Evolutionary conservation across 2,329 filamentous ascomycete genomes (phyloP).

Genomic region (Talaromyces sp.): DNA sequence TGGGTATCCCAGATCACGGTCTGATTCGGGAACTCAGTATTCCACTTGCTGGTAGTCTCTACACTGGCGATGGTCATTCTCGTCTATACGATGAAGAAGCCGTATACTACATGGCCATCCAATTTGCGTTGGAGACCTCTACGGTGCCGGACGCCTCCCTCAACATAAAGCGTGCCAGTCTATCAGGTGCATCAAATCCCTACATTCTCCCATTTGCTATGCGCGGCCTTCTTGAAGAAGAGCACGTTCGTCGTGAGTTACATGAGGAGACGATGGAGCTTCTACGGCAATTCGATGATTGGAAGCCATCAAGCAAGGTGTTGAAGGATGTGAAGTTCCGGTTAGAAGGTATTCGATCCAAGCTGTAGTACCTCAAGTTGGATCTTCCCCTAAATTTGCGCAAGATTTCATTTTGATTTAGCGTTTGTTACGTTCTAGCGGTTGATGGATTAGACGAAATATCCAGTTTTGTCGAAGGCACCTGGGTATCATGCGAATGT

Average conservation of each 20-base stretch:
- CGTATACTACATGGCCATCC: slow-evolving; percentile 78
- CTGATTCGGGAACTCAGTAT: slow-evolving; percentile 86
- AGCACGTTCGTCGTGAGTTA: slow-evolving; percentile 81
- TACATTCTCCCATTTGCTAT: slow-evolving; percentile 95
- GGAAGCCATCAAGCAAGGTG: slow-evolving; percentile 87
- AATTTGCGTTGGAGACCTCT: slow-evolving; percentile 74
- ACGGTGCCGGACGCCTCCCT: slow-evolving; percentile 52
- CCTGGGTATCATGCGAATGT: not conserved
- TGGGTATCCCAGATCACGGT: slow-evolving; percentile 90
- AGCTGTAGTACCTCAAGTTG: slow-evolving; percentile 54
- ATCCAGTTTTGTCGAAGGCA: not conserved
- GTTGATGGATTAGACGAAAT: slow-evolving; percentile 4
- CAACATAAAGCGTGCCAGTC: slow-evolving; percentile 54
- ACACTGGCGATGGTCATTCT: slow-evolving; percentile 90
- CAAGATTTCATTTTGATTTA: not conserved
- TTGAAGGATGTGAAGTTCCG: slow-evolving; percentile 95
- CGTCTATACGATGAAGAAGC: slow-evolving; percentile 86
- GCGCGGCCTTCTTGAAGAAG: slow-evolving; percentile 88
- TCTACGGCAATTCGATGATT: slow-evolving; percentile 86
- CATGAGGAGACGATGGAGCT: slow-evolving; percentile 75
- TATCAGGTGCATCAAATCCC: slow-evolving; percentile 64
- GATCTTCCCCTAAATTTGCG: not conserved
- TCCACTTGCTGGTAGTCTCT: slow-evolving; percentile 86
- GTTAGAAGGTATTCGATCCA: slow-evolving; percentile 86
- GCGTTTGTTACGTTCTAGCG: slow-evolving; percentile 1